A percentile compares a stretch with the other conserved stretches of the same genome.
These are phyloP conservation scores for Carpinus viminea DNA, from an alignment of 306 rosid species.

Conservation along the genomic window DNA sequence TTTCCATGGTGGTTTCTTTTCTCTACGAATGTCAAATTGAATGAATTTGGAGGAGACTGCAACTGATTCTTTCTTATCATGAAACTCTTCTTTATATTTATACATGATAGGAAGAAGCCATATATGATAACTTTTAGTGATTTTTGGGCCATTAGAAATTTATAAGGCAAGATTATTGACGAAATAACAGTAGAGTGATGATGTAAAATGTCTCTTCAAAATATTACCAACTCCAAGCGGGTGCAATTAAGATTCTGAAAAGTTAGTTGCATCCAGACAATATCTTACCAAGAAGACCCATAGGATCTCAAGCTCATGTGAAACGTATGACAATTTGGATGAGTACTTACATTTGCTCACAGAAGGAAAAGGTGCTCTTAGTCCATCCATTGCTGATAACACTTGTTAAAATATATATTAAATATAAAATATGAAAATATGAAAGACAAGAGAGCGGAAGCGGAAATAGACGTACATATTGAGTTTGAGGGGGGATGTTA, in stretches of 20 bases:
- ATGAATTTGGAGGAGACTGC: background rate
- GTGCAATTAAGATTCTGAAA: too few relatives aligned
- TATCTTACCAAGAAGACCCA: background rate
- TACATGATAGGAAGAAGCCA: background rate
- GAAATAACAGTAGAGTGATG: background rate
- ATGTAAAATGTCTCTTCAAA: constrained; percentile 19
- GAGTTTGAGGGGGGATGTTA: too few relatives aligned
- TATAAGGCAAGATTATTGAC: background rate
- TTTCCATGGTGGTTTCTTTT: background rate
- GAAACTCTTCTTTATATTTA: background rate
- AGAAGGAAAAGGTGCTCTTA: constrained; percentile 46
- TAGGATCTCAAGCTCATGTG: background rate
- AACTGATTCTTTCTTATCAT: background rate
- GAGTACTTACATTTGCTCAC: constrained; percentile 33
- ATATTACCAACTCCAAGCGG: background rate
- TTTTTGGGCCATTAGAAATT: background rate
- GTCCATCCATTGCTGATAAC: constrained; percentile 42
- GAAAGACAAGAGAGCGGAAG: too few relatives aligned
- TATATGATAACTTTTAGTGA: constrained; percentile 1
- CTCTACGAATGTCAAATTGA: background rate
- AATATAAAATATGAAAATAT: too few relatives aligned
- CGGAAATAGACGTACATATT: too few relatives aligned
- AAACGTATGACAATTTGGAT: background rate
- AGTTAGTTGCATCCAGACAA: background rate
- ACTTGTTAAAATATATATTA: too few relatives aligned